Percentiles rank a stretch among this genome's conserved stretches.
Evolutionary conservation across 2,329 filamentous ascomycete species (phyloP).

Genomic region (Aspergillus brunneoviolaceus): DNA sequence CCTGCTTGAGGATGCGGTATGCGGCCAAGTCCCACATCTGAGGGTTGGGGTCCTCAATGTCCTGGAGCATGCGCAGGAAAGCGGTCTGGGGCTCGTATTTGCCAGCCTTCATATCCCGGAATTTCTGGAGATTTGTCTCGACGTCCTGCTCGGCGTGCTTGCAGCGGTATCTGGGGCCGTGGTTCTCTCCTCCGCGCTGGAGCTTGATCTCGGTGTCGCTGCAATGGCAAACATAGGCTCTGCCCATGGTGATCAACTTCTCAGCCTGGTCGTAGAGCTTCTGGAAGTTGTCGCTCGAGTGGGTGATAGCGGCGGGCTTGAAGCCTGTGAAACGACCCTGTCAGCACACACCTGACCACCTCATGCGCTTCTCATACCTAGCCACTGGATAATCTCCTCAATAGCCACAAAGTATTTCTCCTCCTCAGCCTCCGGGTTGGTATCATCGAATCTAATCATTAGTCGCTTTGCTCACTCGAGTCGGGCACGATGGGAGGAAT

Average conservation of each 20-base stretch:
- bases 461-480: slow-evolving; percentile 59
- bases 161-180: slow-evolving; percentile 52
- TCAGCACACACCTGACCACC: neutral
- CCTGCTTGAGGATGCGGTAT: slow-evolving; percentile 72
- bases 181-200: slow-evolving; percentile 75
- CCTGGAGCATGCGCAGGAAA: slow-evolving; percentile 90
- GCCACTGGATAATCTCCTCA: slow-evolving; percentile 80
- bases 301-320: slow-evolving; percentile 73
- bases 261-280: slow-evolving; percentile 85
- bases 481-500: neutral
- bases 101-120: slow-evolving; percentile 86
- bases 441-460: slow-evolving; percentile 84
- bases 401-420: slow-evolving; percentile 89
- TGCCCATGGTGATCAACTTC: slow-evolving; percentile 70
- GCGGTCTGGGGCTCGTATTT: slow-evolving; percentile 84
- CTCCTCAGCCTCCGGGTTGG: slow-evolving; percentile 91
- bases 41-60: slow-evolving; percentile 72
- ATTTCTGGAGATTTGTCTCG: slow-evolving; percentile 56
- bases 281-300: slow-evolving; percentile 89
- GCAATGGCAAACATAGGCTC: slow-evolving; percentile 84
- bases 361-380: slow-evolving; percentile 41
- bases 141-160: slow-evolving; percentile 57
- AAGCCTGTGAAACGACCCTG: slow-evolving; percentile 54
- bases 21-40: slow-evolving; percentile 97
- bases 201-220: slow-evolving; percentile 75